Conservation (phyloP, 2,329 filamentous ascomycete genomes). For the Penicillium sp. region DNA sequence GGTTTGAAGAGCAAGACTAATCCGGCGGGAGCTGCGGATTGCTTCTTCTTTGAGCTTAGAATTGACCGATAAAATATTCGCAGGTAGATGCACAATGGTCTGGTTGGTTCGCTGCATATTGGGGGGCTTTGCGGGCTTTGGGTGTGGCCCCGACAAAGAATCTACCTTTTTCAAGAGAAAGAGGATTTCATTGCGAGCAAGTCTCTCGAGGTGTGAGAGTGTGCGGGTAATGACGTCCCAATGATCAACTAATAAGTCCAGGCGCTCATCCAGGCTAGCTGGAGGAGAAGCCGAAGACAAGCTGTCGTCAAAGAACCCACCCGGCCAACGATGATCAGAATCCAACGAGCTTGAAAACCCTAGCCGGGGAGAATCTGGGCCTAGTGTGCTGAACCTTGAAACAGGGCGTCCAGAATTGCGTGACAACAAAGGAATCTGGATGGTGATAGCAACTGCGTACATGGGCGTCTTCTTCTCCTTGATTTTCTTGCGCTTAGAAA, state of each 20-base stretch:
- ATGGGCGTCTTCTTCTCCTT: conserved; percentile 57
- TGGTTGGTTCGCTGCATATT: conserved; percentile 51
- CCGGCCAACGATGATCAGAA: conserved; percentile 42
- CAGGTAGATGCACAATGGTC: conserved; percentile 50
- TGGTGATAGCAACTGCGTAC: conserved; percentile 58
- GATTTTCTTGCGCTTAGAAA: conserved; percentile 46
- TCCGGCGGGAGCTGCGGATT: conserved; percentile 49
- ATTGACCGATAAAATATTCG: conserved; percentile 48
- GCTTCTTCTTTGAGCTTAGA: conserved; percentile 50
- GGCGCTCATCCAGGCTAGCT: conserved; percentile 53
- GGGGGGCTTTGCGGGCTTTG: conserved; percentile 46
- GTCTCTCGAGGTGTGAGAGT: conserved; percentile 53
- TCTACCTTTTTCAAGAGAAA: conserved; percentile 52
- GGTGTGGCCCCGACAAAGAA: conserved; percentile 38
- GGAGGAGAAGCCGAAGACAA: conserved; percentile 49
- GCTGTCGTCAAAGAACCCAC: conserved; percentile 39
- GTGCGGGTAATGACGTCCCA: conserved; percentile 61
- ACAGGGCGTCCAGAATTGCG: conserved; percentile 36
- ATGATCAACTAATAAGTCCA: conserved; percentile 57
- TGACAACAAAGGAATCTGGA: conserved; percentile 51
- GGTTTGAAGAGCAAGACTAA: conserved; percentile 56
- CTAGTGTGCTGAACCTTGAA: conserved; percentile 37
- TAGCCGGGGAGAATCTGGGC: conserved; percentile 32
- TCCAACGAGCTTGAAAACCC: conserved; percentile 44
- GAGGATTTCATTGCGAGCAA: conserved; percentile 54